Evolutionary conservation across 371 early-diverging fungal genomes (phyloP).

Genomic region (Rhizopus arrhizus): DNA sequence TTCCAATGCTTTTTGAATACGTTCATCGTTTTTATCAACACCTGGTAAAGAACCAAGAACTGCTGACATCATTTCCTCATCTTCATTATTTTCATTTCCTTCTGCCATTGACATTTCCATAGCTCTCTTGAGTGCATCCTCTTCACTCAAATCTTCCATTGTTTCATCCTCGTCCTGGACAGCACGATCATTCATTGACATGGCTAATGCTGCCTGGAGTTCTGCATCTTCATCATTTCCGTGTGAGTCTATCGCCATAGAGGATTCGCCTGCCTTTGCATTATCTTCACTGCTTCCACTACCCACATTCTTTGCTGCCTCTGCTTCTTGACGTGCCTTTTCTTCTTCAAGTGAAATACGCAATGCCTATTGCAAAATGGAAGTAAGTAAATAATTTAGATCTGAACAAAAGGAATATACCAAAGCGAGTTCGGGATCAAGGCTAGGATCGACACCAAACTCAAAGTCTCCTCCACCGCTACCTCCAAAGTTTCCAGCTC

Average conservation of each 20-base stretch:
- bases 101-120: conserved; percentile 84
- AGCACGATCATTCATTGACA: conserved; percentile 62
- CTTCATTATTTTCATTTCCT: conserved; percentile 41
- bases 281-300: conserved; percentile 23
- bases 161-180: conserved; percentile 55
- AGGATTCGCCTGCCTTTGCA: conserved; percentile 38
- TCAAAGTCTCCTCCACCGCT: conserved; percentile 77
- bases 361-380: conserved; percentile 62
- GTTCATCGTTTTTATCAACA: conserved; percentile 88
- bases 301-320: conserved; percentile 49
- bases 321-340: conserved; percentile 86
- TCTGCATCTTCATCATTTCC: conserved; percentile 53
- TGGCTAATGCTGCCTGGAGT: conserved; percentile 63
- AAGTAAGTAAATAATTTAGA: not conserved
- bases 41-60: conserved; percentile 84
- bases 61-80: conserved; percentile 61
- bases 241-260: conserved; percentile 52
- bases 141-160: conserved; percentile 83
- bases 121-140: conserved; percentile 86
- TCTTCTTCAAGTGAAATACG: conserved; percentile 97
- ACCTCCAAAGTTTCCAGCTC: conserved; percentile 65
- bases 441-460: conserved; percentile 93
- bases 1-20: conserved; percentile 72
- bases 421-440: conserved; percentile 96
- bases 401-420: conserved; percentile 35